Base-by-base conservation (phyloP, 2,329 filamentous ascomycete genomes). In the Botrytis fragariae region DNA sequence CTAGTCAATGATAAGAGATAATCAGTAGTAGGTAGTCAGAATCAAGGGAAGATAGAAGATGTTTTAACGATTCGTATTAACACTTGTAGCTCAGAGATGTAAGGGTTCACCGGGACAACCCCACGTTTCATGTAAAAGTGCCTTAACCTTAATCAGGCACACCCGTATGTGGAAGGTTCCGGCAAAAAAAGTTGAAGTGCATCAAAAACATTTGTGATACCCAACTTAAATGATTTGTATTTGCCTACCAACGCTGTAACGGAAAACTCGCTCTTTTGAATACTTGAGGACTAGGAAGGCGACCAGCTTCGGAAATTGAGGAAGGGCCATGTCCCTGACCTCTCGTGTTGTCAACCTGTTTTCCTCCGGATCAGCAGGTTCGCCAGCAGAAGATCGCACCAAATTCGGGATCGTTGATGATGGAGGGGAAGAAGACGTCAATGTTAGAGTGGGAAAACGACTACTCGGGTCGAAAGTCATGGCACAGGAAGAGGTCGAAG, bases 241-340 rank as follows among this genome's bases (percentile, higher is more conserved):
- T 29, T 68, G 45, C 29, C 51, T 48, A 59, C 51, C 65, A 69
- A 25, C 71, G 44, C 51, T n/a, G 25, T 39, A 57, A 69, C 20
- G 25, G 7, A 44, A 68, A 68, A 37, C 22, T 45, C 42, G 35
- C 45, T 9, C 29, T 54, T 67, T 48, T 59, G 48, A 44, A 54
- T 37, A 54, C 57, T 39, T 35, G 71, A 32, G 4, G 39, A 54
- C 22, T 6, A 62, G 64, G 65, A 70, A 73, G 71, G 71, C 14
- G 65, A 70, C 45, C 35, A 42, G 42, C n/a, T 62, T 73, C n/a
- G 18, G 35, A 48, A 77, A 74, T 72, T 77, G 79, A 80, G 79
- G 78, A 77, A 80, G 80, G 81, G 86, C 83, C 83, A 89, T 89
- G 87, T 88, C 86, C 84, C 83, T 88, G 83, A 84, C 85, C 81